Percentiles rank a stretch among this genome's conserved stretches.
These are phyloP conservation scores for Blastobotrys persicus DNA, from an alignment of 1,139 yeast genomes.

Conservation along the genomic window DNA sequence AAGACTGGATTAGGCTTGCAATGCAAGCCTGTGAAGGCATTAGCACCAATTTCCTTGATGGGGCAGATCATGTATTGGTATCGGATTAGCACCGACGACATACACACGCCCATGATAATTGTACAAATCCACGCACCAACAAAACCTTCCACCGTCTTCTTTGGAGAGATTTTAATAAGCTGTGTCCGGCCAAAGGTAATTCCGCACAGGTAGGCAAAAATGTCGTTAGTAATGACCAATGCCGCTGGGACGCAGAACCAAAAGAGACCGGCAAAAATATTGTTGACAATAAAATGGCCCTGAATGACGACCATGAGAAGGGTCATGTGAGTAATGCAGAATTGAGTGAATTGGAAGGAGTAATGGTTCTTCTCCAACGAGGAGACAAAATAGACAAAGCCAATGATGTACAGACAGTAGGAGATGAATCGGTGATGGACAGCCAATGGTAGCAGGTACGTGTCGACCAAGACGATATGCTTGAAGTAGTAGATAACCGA, in stretches of 20 bases:
- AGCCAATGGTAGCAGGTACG: conserved; percentile 45
- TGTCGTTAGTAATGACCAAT: conserved; percentile 89
- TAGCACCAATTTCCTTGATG: conserved; percentile 59
- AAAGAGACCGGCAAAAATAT: conserved; percentile 83
- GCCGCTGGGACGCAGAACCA: conserved; percentile 95
- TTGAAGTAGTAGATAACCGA: conserved; percentile 65
- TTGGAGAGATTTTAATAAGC: conserved; percentile 89
- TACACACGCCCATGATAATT: conserved; percentile 63
- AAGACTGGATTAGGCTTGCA: conserved; percentile 90
- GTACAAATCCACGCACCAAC: conserved; percentile 98
- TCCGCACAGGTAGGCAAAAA: conserved; percentile 95
- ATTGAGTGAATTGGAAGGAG: conserved; percentile 89
- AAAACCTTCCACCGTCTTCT: conserved; percentile 96
- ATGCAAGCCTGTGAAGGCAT: conserved; percentile 57
- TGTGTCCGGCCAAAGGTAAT: conserved; percentile 94
- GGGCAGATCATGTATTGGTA: conserved; percentile 87
- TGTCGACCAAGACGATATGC: conserved; percentile 46
- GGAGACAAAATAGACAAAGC: conserved; percentile 86
- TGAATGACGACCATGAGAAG: conserved; percentile 86
- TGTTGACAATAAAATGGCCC: conserved; percentile 88
- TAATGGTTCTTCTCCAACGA: conserved; percentile 86
- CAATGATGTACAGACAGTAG: conserved; percentile 80
- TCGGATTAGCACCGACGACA: conserved; percentile 62
- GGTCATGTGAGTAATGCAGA: conserved; percentile 94
- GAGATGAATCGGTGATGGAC: conserved; percentile 80